Evolutionary conservation across 345 rosid species (phyloP).

Genomic region (Mangifera indica): DNA sequence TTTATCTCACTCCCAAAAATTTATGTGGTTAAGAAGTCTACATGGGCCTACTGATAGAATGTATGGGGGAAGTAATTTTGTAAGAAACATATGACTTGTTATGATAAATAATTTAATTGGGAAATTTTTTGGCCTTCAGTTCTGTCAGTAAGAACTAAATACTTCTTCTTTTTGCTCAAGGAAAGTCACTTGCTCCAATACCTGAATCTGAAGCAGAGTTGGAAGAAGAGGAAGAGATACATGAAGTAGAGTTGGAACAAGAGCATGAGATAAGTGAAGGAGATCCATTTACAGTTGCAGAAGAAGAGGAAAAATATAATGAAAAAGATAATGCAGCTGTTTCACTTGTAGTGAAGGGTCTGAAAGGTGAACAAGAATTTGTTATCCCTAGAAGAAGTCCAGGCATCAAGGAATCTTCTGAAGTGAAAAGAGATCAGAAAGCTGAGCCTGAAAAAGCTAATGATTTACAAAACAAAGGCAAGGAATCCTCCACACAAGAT

Average conservation of each 20-base stretch:
- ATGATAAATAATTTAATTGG: too few species aligned
- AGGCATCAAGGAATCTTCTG: constrained; percentile 28
- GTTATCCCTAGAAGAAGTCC: constrained; percentile 31
- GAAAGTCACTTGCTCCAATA: constrained; percentile 94
- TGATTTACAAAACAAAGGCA: constrained; percentile 28
- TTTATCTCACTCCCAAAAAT: too few species aligned
- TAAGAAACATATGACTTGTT: background rate
- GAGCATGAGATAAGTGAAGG: constrained; percentile 9
- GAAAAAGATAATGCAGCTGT: constrained; percentile 24
- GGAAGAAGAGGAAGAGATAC: constrained; percentile 65
- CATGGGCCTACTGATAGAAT: too few species aligned
- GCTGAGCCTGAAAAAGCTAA: constrained; percentile 30
- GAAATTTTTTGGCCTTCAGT: background rate
- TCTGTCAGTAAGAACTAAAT: constrained; percentile 18
- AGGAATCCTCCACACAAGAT: constrained; percentile 35
- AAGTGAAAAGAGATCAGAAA: constrained; percentile 15
- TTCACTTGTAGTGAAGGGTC: constrained; percentile 22
- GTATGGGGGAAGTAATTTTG: too few species aligned
- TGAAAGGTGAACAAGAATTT: constrained; percentile 33
- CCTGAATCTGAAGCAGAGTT: constrained; percentile 85
- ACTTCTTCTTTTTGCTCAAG: constrained; percentile 49
- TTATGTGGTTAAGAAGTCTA: too few species aligned
- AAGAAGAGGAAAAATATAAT: constrained; percentile 11
- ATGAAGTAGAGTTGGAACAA: constrained; percentile 18
- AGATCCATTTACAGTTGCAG: constrained; percentile 15